Evolutionary conservation across 2,329 filamentous ascomycete species (phyloP).

Genomic region (Botryotinia globosa): DNA sequence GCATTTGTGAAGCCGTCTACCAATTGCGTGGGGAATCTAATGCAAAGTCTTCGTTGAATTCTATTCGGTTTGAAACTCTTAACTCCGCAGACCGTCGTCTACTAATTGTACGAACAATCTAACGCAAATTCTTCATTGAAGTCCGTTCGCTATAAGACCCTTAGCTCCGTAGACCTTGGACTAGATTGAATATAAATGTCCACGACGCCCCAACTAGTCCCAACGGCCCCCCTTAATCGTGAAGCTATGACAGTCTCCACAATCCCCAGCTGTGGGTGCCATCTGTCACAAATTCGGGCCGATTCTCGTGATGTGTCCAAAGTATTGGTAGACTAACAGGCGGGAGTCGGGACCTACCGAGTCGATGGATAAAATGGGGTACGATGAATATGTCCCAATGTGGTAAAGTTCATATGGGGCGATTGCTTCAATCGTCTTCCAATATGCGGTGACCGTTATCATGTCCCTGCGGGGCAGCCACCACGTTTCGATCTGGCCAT

Average conservation of each 20-base stretch:
- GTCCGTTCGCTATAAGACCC: neutral
- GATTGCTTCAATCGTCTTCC: neutral
- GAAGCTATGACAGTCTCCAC: slow-evolving; percentile 5
- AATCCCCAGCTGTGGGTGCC: neutral
- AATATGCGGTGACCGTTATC: neutral
- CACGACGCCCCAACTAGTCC: neutral
- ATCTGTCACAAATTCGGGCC: neutral
- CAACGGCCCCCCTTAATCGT: neutral
- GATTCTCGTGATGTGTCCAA: neutral
- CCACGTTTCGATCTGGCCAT: neutral
- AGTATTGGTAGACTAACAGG: neutral
- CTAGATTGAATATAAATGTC: neutral
- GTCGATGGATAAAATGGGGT: neutral
- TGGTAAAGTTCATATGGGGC: neutral
- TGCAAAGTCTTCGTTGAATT: too few species aligned
- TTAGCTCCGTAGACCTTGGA: neutral
- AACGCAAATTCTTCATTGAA: neutral
- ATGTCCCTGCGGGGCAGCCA: neutral
- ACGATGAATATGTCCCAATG: too few species aligned
- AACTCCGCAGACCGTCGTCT: neutral
- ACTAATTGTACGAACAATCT: too few species aligned
- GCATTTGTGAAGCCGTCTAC: neutral
- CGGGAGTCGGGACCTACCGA: too few species aligned
- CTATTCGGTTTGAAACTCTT: too few species aligned
- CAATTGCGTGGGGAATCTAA: neutral